A percentile compares a stretch with the other conserved stretches of the same genome.
Evolutionary conservation across 768 basidiomycete genomes (phyloP).

Genomic region (Saitozyma sp.): DNA sequence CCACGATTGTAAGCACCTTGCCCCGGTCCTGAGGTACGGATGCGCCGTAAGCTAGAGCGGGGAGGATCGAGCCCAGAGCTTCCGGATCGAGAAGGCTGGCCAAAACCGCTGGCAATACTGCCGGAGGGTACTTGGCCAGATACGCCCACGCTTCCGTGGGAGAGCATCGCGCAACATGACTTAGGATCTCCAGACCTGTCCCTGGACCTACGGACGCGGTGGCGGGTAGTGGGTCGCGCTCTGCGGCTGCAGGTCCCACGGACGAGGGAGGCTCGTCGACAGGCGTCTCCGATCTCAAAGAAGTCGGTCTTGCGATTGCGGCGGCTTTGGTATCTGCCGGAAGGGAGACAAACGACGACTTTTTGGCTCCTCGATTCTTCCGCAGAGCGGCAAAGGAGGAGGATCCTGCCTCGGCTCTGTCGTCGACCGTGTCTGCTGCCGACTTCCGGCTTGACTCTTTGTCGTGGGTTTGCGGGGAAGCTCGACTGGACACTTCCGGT

Average conservation of each 20-base stretch:
- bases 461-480: too few relatives aligned
- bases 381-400: too few relatives aligned
- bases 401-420: too few relatives aligned
- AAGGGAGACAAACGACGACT: too few relatives aligned
- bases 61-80: slow-evolving; percentile 24
- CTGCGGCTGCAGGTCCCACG: neutral
- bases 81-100: slow-evolving; percentile 35
- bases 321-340: too few relatives aligned
- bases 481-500: too few relatives aligned
- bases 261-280: too few relatives aligned
- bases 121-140: slow-evolving; percentile 23
- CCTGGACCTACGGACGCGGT: slow-evolving; percentile 27
- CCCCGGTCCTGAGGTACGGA: neutral
- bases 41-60: slow-evolving; percentile 16
- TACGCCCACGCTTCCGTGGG: slow-evolving; percentile 9
- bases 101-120: slow-evolving; percentile 23
- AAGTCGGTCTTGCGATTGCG: too few relatives aligned
- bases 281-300: too few relatives aligned
- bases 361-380: too few relatives aligned
- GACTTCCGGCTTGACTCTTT: too few relatives aligned
- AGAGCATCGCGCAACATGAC: slow-evolving; percentile 13
- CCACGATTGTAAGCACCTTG: slow-evolving; percentile 17
- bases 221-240: slow-evolving; percentile 15
- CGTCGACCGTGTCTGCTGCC: too few relatives aligned
- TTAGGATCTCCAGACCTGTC: slow-evolving; percentile 28